phyloP scores from a whole-genome alignment of 208 protist genomes.

The Tetramitus jugosus region DNA sequence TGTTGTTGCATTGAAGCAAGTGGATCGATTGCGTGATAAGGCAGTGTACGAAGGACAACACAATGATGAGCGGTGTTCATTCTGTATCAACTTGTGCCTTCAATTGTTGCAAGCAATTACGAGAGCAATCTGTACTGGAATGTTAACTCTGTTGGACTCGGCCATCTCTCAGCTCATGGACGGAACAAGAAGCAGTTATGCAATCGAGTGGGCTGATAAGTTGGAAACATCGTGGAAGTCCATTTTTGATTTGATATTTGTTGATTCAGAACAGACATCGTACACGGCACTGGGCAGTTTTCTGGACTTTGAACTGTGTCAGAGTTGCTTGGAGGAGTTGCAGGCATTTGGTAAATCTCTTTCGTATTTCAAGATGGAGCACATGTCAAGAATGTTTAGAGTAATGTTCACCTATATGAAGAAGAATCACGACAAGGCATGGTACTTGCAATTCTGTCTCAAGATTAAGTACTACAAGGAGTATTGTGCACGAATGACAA shows the following conservation, averaged over 20 bases:
- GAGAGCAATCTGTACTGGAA: background rate
- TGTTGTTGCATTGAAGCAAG: background rate
- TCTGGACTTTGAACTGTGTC: background rate
- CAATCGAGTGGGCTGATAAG: background rate
- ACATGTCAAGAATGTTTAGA: background rate
- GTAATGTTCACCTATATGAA: constrained; percentile 9
- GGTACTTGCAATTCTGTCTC: constrained; percentile 6
- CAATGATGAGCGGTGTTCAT: no score
- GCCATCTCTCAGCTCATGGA: background rate
- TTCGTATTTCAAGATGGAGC: constrained; percentile 2
- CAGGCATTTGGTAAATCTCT: constrained; percentile 1
- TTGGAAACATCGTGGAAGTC: background rate
- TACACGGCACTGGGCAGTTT: background rate
- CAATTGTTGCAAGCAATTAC: background rate
- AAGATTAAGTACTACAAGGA: constrained; percentile 19
- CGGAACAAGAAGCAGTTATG: background rate
- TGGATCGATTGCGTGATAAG: background rate
- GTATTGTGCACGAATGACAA: constrained; percentile 5
- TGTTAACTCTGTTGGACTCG: background rate
- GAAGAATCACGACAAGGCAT: background rate
- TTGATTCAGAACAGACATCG: background rate
- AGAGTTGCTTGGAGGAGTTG: background rate
- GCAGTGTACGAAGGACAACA: background rate
- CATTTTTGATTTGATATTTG: background rate
- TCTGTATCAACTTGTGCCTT: background rate